phyloP scores from a whole-genome alignment of 257 asterid species.

The Nicotiana undulata region DNA sequence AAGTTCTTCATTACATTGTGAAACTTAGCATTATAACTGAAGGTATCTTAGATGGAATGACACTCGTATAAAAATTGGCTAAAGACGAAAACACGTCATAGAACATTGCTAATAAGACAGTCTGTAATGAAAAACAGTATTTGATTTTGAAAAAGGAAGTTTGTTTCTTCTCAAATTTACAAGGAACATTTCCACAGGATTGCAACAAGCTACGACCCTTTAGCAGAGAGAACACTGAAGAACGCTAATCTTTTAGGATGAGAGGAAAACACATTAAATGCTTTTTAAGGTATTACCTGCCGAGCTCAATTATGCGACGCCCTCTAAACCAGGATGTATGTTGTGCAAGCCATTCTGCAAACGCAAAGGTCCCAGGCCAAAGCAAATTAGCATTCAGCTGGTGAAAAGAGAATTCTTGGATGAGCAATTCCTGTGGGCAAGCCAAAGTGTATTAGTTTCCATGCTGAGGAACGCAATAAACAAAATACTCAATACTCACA shows the following conservation, averaged over 20 bases:
- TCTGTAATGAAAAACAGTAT: neutral
- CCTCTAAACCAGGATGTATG: conserved; percentile 55
- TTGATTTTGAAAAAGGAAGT: neutral
- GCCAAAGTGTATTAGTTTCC: conserved; percentile 1
- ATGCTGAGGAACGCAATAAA: neutral
- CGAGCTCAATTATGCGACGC: conserved; percentile 62
- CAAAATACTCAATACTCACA: neutral
- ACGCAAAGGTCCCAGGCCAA: conserved; percentile 98
- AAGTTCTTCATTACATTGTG: neutral
- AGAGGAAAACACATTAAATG: neutral
- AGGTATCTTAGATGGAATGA: neutral
- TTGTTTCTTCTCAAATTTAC: neutral
- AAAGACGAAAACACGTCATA: neutral
- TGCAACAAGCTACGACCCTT: neutral
- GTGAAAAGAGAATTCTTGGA: conserved; percentile 85
- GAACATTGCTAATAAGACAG: neutral
- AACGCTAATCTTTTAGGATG: neutral
- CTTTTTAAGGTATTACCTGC: conserved; percentile 44
- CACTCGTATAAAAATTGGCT: neutral
- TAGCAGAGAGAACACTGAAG: neutral
- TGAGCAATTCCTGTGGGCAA: conserved; percentile 58
- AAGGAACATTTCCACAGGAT: neutral
- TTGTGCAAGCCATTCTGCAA: conserved; percentile 74
- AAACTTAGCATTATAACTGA: neutral
- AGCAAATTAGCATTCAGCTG: conserved; percentile 83